Conservation (phyloP, 2,329 filamentous ascomycete genomes). For the Sphaceloma murrayae region DNA sequence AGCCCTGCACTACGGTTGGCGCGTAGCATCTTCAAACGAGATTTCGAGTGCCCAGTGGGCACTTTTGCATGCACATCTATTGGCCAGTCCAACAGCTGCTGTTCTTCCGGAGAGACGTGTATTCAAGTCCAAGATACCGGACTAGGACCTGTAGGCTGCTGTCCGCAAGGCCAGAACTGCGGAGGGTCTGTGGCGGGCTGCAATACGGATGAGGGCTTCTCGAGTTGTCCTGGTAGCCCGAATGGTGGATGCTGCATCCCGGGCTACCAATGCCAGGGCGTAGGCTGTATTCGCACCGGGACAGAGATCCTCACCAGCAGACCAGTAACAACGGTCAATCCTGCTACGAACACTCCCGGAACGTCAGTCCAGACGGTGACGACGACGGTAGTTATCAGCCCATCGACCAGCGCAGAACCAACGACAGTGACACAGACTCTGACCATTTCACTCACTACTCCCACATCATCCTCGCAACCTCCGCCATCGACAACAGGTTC, state of each 20-base stretch:
- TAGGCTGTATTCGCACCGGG: constrained; percentile 48
- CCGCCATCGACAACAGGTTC: constrained; percentile 16
- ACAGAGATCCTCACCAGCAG: constrained; percentile 24
- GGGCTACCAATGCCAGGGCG: constrained; percentile 58
- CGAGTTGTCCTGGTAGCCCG: constrained; percentile 52
- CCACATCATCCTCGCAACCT: constrained; percentile 16
- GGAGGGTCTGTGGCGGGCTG: constrained; percentile 55
- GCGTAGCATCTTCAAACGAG: constrained; percentile 40
- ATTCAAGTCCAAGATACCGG: constrained; percentile 53
- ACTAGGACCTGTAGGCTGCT: constrained; percentile 64
- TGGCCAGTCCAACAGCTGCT: constrained; percentile 62
- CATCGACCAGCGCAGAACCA: constrained; percentile 15
- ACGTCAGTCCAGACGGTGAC: constrained; percentile 22
- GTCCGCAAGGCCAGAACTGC: constrained; percentile 55
- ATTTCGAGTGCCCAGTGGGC: constrained; percentile 56
- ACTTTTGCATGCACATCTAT: constrained; percentile 57
- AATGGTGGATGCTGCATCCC: constrained; percentile 70
- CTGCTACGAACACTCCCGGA: constrained; percentile 22
- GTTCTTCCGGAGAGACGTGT: constrained; percentile 55
- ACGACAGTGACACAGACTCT: constrained; percentile 19
- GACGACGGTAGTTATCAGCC: constrained; percentile 20
- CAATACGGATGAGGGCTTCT: constrained; percentile 46
- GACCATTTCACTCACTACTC: constrained; percentile 11
- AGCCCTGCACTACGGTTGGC: constrained; percentile 21
- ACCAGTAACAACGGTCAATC: constrained; percentile 20